Conservation (phyloP, 352 stramenopile genomes). For the Pythium plurisporium region DNA sequence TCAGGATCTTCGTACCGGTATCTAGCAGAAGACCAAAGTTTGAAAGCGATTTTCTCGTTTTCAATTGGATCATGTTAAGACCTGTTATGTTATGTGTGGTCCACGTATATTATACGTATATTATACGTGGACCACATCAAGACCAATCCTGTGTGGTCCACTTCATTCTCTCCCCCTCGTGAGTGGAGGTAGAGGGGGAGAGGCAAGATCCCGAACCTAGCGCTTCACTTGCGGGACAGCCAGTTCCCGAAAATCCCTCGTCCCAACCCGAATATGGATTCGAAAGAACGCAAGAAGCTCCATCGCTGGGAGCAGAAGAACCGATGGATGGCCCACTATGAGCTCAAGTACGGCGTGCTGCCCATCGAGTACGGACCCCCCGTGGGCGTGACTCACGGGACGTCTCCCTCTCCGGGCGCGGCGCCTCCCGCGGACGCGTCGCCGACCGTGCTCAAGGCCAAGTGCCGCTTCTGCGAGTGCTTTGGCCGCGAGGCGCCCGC, state of each 20-base stretch:
- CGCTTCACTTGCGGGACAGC: neutral
- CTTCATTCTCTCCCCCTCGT: too few species aligned
- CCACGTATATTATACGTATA: too few species aligned
- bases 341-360: constrained; percentile 57
- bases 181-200: too few species aligned
- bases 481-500: constrained; percentile 37
- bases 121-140: too few species aligned
- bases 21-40: neutral
- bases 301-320: constrained; percentile 65
- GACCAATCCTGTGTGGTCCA: constrained; percentile 4
- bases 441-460: constrained; percentile 41
- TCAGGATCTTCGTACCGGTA: neutral
- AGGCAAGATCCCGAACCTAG: constrained; percentile 10
- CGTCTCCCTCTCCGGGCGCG: neutral
- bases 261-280: constrained; percentile 13
- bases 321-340: constrained; percentile 55
- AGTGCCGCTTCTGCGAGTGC: constrained; percentile 58
- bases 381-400: constrained; percentile 1
- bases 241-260: constrained; percentile 6
- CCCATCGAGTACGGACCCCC: constrained; percentile 35
- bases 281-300: constrained; percentile 50
- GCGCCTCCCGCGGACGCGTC: neutral
- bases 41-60: neutral
- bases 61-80: neutral
- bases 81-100: neutral